Evolutionary conservation across 148 eudicot genomes (phyloP).

Genomic region (Linanthus parryae): DNA sequence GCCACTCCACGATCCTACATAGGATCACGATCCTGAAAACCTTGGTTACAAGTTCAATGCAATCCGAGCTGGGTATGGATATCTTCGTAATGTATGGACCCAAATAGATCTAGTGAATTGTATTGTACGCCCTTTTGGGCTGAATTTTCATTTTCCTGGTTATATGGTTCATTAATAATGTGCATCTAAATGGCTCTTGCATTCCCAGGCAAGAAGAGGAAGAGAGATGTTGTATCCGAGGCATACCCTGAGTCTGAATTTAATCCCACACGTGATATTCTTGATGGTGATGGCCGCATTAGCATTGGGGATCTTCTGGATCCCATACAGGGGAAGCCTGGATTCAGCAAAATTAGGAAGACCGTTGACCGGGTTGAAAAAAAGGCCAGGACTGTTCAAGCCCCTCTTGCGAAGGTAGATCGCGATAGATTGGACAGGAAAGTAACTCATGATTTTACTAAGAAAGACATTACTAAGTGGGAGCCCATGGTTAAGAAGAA

Average conservation of each 20-base stretch:
- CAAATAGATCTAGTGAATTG: too few species aligned
- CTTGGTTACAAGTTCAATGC: too few species aligned
- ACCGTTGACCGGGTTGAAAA: conserved; percentile 38
- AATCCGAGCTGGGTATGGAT: too few species aligned
- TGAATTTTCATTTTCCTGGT: too few species aligned
- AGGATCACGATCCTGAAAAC: too few species aligned
- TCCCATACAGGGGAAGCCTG: conserved; percentile 56
- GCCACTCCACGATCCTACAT: too few species aligned
- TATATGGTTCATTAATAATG: too few species aligned
- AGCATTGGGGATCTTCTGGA: conserved; percentile 71
- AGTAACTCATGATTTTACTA: conserved; percentile 48
- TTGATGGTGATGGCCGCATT: conserved; percentile 57
- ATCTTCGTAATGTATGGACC: too few species aligned
- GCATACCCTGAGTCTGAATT: conserved; percentile 87
- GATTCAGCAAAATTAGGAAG: conserved; percentile 50
- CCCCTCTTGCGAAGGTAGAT: conserved; percentile 72
- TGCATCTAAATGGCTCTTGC: too few species aligned
- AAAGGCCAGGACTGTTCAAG: conserved; percentile 40
- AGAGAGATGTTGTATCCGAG: conserved; percentile 53
- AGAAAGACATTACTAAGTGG: conserved; percentile 69
- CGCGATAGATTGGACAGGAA: conserved; percentile 64
- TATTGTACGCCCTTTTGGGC: neutral
- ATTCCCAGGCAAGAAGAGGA: conserved; percentile 59
- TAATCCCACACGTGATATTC: conserved; percentile 77
- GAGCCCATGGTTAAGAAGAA: conserved; percentile 67